Base-by-base conservation (phyloP, 805 yeast genomes). In the Peterozyma xylosa region DNA sequence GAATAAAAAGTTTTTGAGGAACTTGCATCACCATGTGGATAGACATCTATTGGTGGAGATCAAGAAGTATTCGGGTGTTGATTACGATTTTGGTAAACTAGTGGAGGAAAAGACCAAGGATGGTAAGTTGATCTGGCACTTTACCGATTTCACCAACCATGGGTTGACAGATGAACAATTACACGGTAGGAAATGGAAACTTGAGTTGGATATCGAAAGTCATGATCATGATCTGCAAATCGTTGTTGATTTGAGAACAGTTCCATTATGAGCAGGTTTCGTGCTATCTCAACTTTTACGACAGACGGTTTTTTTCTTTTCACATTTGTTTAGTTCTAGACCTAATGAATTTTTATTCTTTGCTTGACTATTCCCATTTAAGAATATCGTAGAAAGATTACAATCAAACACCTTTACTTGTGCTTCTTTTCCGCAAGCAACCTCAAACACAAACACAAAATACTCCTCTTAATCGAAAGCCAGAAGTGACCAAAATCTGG, bases 21-120 rank as follows among this genome's bases (percentile, higher is more conserved):
- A 82, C 60, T 70, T 84, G 59, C 82, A 80, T 54, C 91, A 84
- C 60, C 91, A 84, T 56, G 69, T 84, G 44, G 76, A 79, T 53
- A 81, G 81, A 55, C 90, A 83, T 59, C 64, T 84, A 56, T 67
- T 84, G 56, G 72, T 74, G 48, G 90, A 82, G 53, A 78, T 84
- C 63, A 73, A 72, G 48, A 70, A 67, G 45, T 75, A 78, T 58
- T 67, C 80, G n/a, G 85, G 86, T 38, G 73, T 74, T 53, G 59
- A 63, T 37, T 63, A 63, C 45, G 48, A 55, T 2, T 60, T 70
- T 44, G 48, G 52, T 36, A 73, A 74, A 42, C 70, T 66, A 30
- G 67, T 72, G 43, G 74, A 77, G 47, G 78, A 73, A 48, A 67
- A 73, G 34, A 73, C 74, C 46, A 54, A 63, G 32, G 68, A 67